These are phyloP conservation scores for Schizonepeta tenuifolia DNA, from an alignment of 257 asterid genomes.

Conservation along the genomic window DNA sequence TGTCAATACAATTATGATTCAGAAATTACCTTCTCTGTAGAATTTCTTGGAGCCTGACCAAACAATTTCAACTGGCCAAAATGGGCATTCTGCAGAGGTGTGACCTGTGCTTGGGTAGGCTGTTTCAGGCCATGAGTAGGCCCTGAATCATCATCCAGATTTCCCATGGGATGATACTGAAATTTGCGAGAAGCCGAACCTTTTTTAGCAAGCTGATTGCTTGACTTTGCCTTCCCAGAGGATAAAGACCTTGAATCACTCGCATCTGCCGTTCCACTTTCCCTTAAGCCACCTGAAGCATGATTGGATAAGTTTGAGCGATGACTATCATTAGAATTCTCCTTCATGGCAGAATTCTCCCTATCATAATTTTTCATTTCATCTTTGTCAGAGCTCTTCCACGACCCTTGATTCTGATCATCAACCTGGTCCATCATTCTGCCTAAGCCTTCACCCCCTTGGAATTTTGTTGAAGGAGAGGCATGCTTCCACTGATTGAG, in stretches of 20 bases:
- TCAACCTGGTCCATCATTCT: conserved; percentile 48
- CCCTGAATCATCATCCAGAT: conserved; percentile 64
- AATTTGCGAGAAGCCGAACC: conserved; percentile 70
- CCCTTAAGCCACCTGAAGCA: conserved; percentile 61
- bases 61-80: conserved; percentile 54
- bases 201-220: conserved; percentile 54
- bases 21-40: conserved; percentile 51
- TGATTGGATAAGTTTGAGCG: conserved; percentile 63
- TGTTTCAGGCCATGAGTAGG: conserved; percentile 54
- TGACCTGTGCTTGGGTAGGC: conserved; percentile 46
- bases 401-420: conserved; percentile 44
- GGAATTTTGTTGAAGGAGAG: conserved; percentile 44
- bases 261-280: conserved; percentile 52
- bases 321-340: conserved; percentile 70
- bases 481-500: conserved; percentile 68
- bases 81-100: conserved; percentile 50
- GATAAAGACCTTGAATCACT: conserved; percentile 61
- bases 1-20: conserved; percentile 2
- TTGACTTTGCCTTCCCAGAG: conserved; percentile 58
- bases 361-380: conserved; percentile 48
- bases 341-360: conserved; percentile 77
- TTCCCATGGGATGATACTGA: conserved; percentile 96
- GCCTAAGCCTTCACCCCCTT: conserved; percentile 53
- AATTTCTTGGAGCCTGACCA: conserved; percentile 53
- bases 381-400: conserved; percentile 40